Base-by-base conservation (phyloP, 345 rosid genomes). In the Brassica juncea region DNA sequence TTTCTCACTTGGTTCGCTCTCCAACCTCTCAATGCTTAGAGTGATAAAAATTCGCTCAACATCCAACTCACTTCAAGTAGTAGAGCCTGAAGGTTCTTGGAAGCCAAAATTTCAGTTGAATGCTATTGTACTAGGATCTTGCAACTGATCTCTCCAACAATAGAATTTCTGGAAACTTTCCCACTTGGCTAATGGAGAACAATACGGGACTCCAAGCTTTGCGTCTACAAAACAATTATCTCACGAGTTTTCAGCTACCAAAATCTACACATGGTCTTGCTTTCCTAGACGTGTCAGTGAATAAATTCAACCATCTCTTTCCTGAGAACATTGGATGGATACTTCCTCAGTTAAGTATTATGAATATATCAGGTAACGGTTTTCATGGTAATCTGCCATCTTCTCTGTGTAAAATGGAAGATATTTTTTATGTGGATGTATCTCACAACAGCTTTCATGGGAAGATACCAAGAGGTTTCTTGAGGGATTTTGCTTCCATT, bases 111-210 rank as follows among this genome's bases (percentile, higher is more conserved):
- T 75, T 55, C 76, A 80, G 9, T 0, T 80, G 32, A 63, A 9
- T 28, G 68, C 23, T 64, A n/a, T 80, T 6, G 42, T 4, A 27
- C 9, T 77, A 64, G 8, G 1, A 1, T 39, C 25, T 52, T 54
- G 81, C 76, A 61, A 70, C 57, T 68, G 79, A 80, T 67, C 75
- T 70, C 6, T 80, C 83, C 0, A 0, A 55, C 31, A 80, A 74
- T 9, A 80, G 49, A 0, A 74, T 80, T 0, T 23, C 15, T 9
- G 83, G 67, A 70, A 7, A 0, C 0, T 70, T 80, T 16, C 83
- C 79, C 3, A 0, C 71, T 16, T 80, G 79, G 83, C 6, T 80
- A 4, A 9, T 70, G 35, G 59, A 7, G 5, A 69, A 74, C 68
- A 74, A 80, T 49, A 68, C 35, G 0, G 16, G 31, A 21, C 74